Base-by-base conservation (phyloP, 192 early-diverging fungal genomes). In the Dissophora globulifera region DNA sequence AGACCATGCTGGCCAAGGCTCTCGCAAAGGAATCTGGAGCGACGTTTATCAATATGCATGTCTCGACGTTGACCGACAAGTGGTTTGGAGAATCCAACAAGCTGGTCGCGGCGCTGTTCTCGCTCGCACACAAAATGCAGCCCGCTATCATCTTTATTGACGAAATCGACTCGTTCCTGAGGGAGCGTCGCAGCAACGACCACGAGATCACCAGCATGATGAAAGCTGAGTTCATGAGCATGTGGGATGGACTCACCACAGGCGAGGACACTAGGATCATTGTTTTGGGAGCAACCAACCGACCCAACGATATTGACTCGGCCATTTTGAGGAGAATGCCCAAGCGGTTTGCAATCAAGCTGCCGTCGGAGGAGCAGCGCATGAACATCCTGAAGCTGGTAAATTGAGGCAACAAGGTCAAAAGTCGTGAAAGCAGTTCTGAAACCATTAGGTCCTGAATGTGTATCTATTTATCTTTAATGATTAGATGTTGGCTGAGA, bases 181-280 rank as follows among this genome's bases (percentile, higher is more conserved):
- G 96, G 23, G 96, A 98, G 47, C 87, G 96, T 41, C 75, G 85
- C 68, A 92, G 86, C 46, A 90, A 85, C 41, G 98, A 99, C 79
- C 96, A 99, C 67, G 98, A 99, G 81, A 95, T 94, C 38, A 98
- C 95, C 42, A 85, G 88, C 38, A 98, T 98, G 87, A 99, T 99
- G 96, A 99, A 99, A 84, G 96, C 98, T 20, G 98, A 98, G 83
- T 99, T 98, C 76, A 98, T 99, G 95, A 91, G 90, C 50, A 87
- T 98, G 66, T 99, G 98, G 98, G 98, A 99, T 79, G 98, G 98
- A 5, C 82, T 99, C 60, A 89, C 91, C 2, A 88, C 90, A 2
- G 89, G 87, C 23, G 85, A 91, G 51, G 85, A 86, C 55, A 82
- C 59, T 20, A 81, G 83, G 22, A 88, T 92, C 56, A 81, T 94